Percentiles rank a stretch among this genome's conserved stretches.
Conservation (phyloP, 805 yeast species). For the Aciculoconidium aculeatum region DNA sequence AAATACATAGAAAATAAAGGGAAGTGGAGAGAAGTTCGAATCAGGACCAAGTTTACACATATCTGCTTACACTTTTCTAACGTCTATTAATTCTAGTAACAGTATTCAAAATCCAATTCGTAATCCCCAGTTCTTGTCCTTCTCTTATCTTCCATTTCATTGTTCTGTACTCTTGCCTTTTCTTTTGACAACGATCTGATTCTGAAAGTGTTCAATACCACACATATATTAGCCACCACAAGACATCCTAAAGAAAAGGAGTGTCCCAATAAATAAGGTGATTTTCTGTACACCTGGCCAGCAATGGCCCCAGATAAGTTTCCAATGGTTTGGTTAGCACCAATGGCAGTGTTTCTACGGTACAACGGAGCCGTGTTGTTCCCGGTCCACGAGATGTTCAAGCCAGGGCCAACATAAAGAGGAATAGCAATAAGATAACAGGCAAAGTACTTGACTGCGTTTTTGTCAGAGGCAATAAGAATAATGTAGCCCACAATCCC, state of each 20-base stretch:
- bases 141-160: constrained; percentile 13
- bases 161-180: constrained; percentile 12
- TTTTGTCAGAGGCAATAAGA: constrained; percentile 19
- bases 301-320: constrained; percentile 42
- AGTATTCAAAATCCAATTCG: constrained; percentile 17
- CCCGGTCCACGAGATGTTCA: constrained; percentile 40
- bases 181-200: constrained; percentile 7
- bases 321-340: constrained; percentile 38
- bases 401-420: constrained; percentile 31
- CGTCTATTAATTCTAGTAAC: no score
- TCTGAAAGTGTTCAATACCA: constrained; percentile 12
- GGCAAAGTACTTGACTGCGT: constrained; percentile 32
- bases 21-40: no score
- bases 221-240: constrained; percentile 14
- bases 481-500: constrained; percentile 29
- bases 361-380: constrained; percentile 37
- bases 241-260: constrained; percentile 34
- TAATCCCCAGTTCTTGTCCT: constrained; percentile 16
- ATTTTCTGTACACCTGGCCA: constrained; percentile 36
- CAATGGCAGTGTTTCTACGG: constrained; percentile 38
- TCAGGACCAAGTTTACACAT: no score
- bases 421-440: constrained; percentile 30
- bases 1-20: no score
- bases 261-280: constrained; percentile 37
- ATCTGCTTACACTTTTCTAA: no score